Evolutionary conservation across 2,329 filamentous ascomycete genomes (phyloP), one percentile per base, ranked within the genome.

Genomic region (Aspergillus piperis): DNA sequence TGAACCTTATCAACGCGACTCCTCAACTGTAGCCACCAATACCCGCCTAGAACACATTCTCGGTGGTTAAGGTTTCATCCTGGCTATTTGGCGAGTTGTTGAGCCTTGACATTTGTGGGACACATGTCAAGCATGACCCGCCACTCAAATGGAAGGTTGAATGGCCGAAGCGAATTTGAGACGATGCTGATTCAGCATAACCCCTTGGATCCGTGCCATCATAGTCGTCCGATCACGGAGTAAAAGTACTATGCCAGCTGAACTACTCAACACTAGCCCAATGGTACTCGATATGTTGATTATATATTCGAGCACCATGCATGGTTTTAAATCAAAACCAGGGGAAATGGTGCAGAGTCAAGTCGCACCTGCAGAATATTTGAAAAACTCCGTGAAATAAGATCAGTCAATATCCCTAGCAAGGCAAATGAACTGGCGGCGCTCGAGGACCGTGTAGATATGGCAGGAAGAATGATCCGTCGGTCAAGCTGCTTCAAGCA

Each of bases 391-490:
- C 2, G 3, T 11, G 8, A 27, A n/a, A 8, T 50, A 10, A 30
- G n/a, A 17, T 19, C 5, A n/a, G 30, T 50, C 4, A 27, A 10
- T 17, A n/a, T 50, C 8, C 47, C 47, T 50, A 50, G 25, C 23
- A 32, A 32, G 47, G 47, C 30, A 50, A 50, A 32, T 32, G 47
- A 27, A 30, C 15, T 4, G 47, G n/a, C 17, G 6, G 5, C 19
- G 25, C 47, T 10, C n/a, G 47, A 50, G 47, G 5, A 8, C 47
- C 27, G 15, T n/a, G 25, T 30, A 27, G 25, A 17, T 50, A 30
- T 50, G 47, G 47, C 23, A 17, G 47, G 47, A 50, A 50, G n/a
- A 50, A 30, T 50, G 25, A 50, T 50, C 47, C 47, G 25, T 30
- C 47, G 25, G 47, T 30, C 47, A 50, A n/a, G n/a, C 47, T 27